A percentile compares a stretch with the other conserved stretches of the same genome.
Evolutionary conservation across 1,284 basidiomycete species (phyloP).

Genomic region (Ganoderma lucidum): DNA sequence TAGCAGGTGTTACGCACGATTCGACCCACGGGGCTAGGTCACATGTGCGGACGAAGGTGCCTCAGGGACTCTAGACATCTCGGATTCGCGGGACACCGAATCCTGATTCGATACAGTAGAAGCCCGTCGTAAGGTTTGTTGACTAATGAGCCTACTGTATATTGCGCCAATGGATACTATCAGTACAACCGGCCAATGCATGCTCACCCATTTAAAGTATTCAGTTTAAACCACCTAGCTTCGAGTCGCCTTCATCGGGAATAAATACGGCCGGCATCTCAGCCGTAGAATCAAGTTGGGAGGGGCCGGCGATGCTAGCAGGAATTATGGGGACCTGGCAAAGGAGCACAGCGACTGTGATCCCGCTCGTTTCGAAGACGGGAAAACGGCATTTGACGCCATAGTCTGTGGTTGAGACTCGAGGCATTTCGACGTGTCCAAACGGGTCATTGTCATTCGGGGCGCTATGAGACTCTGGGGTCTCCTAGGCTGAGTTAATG

Average conservation of each 20-base stretch:
- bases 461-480: neutral
- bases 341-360: slow-evolving; percentile 12
- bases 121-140: neutral
- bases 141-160: neutral
- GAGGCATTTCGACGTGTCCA: slow-evolving; percentile 3
- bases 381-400: slow-evolving; percentile 11
- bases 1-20: neutral
- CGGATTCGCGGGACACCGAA: neutral
- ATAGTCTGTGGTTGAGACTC: neutral
- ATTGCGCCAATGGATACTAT: neutral
- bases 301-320: neutral
- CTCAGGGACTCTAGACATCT: neutral
- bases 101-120: slow-evolving; percentile 1
- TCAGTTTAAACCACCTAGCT: neutral
- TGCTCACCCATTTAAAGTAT: neutral
- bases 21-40: neutral
- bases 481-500: neutral
- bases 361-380: slow-evolving; percentile 4
- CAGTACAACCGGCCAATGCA: neutral
- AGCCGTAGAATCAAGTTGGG: neutral
- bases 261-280: neutral
- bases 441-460: neutral
- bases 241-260: neutral
- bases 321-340: neutral
- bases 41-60: neutral